Percentiles rank a stretch among this genome's conserved stretches.
Evolutionary conservation across 2,329 filamentous ascomycete species (phyloP).

Genomic region (Clonostachys solani): DNA sequence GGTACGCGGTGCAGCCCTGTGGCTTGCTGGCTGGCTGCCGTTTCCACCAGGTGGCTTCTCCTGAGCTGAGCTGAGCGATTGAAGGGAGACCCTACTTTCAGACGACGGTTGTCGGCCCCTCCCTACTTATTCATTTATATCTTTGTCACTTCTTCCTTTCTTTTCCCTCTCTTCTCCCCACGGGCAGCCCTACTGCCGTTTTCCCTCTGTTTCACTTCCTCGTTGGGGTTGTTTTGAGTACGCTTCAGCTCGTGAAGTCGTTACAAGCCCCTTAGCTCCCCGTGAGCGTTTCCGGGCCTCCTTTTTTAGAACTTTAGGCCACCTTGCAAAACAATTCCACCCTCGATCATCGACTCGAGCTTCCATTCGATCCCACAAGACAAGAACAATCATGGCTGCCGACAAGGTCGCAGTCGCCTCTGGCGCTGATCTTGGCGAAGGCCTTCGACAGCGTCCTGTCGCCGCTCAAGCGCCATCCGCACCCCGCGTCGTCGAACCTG

Average conservation of each 20-base stretch:
- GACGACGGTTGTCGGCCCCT: not conserved
- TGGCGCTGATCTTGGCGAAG: constrained; percentile 54
- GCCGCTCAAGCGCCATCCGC: constrained; percentile 27
- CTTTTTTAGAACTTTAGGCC: not conserved
- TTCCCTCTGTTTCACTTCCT: not conserved
- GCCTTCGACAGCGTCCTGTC: constrained; percentile 49
- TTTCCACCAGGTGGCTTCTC: not conserved
- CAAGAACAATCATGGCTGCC: constrained; percentile 43
- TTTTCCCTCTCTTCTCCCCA: not conserved
- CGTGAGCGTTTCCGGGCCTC: constrained; percentile 1
- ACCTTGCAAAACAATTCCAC: not conserved
- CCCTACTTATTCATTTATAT: not conserved
- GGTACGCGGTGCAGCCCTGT: too few relatives aligned
- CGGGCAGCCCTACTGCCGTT: not conserved
- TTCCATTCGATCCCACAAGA: not conserved
- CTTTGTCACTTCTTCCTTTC: constrained; percentile 1
- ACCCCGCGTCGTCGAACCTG: constrained; percentile 35
- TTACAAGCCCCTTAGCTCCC: constrained; percentile 1
- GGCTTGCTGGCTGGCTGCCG: not conserved
- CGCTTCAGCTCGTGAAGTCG: constrained; percentile 2
- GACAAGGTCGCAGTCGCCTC: constrained; percentile 53
- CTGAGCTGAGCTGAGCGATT: too few relatives aligned
- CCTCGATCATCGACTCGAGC: constrained; percentile 2
- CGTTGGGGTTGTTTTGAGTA: constrained; percentile 1
- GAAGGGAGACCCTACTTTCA: not conserved